phyloP scores from a whole-genome alignment of 768 basidiomycete genomes.

The Hygrocybe coccinea region DNA sequence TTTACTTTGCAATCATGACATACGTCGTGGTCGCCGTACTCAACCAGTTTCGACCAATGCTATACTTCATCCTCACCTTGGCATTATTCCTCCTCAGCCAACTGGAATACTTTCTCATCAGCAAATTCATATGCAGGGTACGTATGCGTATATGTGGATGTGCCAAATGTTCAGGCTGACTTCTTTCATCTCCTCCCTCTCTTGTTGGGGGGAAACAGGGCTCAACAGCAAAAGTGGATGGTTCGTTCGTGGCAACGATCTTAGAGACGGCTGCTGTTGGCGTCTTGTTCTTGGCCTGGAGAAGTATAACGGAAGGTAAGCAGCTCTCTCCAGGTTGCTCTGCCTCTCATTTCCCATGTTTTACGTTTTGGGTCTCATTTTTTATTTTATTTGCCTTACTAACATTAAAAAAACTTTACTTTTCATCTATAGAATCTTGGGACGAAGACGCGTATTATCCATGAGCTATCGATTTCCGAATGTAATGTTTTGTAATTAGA shows the following conservation, averaged over 20 bases:
- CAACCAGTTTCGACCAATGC: conserved; percentile 73
- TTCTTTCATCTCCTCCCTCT: not conserved
- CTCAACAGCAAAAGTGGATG: conserved; percentile 69
- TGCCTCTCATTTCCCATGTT: not conserved
- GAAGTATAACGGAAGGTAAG: conserved; percentile 82
- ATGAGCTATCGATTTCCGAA: not conserved
- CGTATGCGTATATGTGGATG: conserved; percentile 9
- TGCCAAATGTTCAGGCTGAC: no score
- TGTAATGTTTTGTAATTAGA: no score
- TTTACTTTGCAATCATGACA: conserved; percentile 72
- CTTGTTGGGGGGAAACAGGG: conserved; percentile 35
- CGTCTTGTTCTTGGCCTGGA: conserved; percentile 75
- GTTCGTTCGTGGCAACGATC: conserved; percentile 79
- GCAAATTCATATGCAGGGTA: conserved; percentile 67
- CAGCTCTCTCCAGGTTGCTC: conserved; percentile 11
- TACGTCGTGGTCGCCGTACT: conserved; percentile 75
- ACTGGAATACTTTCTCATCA: conserved; percentile 78
- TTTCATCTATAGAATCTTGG: conserved; percentile 40
- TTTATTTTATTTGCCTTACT: not conserved
- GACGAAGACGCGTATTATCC: conserved; percentile 44
- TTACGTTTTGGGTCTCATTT: not conserved
- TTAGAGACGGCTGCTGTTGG: conserved; percentile 73
- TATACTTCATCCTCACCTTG: conserved; percentile 71
- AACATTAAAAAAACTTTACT: not conserved
- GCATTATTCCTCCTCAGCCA: conserved; percentile 75